phyloP scores from a whole-genome alignment of 345 rosid species.

The Populus alba region DNA sequence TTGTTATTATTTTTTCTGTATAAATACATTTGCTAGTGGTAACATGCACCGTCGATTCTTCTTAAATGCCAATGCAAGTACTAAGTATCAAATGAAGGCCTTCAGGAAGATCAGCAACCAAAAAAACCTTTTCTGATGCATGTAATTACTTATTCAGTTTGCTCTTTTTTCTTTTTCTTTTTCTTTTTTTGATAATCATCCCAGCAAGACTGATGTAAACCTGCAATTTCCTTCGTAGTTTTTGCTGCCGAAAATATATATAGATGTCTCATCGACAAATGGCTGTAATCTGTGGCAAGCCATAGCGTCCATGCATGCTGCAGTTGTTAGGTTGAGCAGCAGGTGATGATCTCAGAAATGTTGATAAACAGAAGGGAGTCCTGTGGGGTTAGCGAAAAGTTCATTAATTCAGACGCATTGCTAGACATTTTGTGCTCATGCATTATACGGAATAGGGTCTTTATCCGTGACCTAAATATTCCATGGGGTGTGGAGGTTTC shows the following conservation, averaged over 20 bases:
- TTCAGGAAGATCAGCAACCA: neutral
- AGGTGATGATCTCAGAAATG: neutral
- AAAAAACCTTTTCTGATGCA: neutral
- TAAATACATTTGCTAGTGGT: neutral
- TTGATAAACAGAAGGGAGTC: neutral
- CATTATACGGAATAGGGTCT: too few relatives aligned
- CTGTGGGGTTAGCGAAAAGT: neutral
- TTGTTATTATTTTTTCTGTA: neutral
- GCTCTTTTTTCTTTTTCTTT: fast-evolving
- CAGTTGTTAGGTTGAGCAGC: neutral
- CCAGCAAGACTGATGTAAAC: neutral
- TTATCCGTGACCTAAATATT: too few relatives aligned
- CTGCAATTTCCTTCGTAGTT: neutral
- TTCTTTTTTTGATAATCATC: neutral
- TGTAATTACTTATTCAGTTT: neutral
- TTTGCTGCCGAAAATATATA: too few relatives aligned
- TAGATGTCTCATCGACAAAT: neutral
- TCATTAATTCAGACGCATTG: neutral
- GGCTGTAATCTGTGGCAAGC: neutral
- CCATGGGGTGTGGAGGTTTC: neutral
- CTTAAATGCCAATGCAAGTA: neutral
- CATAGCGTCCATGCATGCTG: neutral
- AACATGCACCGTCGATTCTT: neutral
- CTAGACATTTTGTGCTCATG: neutral
- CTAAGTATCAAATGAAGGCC: neutral